phyloP scores from a whole-genome alignment of 2,329 filamentous ascomycete genomes.

The Ophiocordyceps robertsii region DNA sequence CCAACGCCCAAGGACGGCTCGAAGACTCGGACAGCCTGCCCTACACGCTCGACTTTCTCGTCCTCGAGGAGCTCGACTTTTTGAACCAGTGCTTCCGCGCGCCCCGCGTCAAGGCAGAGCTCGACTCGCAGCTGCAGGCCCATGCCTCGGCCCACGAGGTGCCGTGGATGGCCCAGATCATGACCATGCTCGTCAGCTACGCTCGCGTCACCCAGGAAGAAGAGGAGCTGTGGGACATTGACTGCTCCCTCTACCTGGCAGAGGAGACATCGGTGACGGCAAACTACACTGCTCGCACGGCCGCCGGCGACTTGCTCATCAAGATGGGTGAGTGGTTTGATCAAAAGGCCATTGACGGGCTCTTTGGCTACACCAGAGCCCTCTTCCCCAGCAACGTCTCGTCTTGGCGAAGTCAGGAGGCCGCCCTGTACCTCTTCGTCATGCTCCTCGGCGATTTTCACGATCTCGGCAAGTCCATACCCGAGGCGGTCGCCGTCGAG shows the following conservation, averaged over 20 bases:
- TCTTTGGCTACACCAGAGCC: conserved; percentile 62
- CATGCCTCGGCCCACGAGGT: conserved; percentile 47
- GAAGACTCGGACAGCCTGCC: conserved; percentile 87
- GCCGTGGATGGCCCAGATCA: conserved; percentile 75
- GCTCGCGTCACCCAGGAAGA: conserved; percentile 86
- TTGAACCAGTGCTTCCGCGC: conserved; percentile 84
- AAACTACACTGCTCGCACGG: conserved; percentile 90
- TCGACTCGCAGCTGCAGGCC: conserved; percentile 63
- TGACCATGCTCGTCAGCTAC: conserved; percentile 75
- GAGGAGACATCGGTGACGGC: conserved; percentile 91
- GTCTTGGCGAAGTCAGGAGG: conserved; percentile 56
- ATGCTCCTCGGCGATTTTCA: conserved; percentile 73
- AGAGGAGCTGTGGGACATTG: conserved; percentile 90
- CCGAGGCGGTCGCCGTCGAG: conserved; percentile 52
- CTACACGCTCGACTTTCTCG: conserved; percentile 85
- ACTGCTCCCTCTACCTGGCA: conserved; percentile 87
- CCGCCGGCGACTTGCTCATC: conserved; percentile 81
- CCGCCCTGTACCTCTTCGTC: conserved; percentile 73
- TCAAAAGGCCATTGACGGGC: conserved; percentile 59
- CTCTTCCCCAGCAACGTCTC: conserved; percentile 48
- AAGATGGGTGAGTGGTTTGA: conserved; percentile 87
- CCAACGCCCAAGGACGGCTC: conserved; percentile 73
- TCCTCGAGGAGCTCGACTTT: conserved; percentile 90
- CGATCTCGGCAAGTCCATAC: conserved; percentile 61
- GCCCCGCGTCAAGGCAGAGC: conserved; percentile 73